Percentiles rank a stretch among this genome's conserved stretches.
phyloP scores from a whole-genome alignment of 2,329 filamentous ascomycete genomes.

The Plenodomus biglobosus region DNA sequence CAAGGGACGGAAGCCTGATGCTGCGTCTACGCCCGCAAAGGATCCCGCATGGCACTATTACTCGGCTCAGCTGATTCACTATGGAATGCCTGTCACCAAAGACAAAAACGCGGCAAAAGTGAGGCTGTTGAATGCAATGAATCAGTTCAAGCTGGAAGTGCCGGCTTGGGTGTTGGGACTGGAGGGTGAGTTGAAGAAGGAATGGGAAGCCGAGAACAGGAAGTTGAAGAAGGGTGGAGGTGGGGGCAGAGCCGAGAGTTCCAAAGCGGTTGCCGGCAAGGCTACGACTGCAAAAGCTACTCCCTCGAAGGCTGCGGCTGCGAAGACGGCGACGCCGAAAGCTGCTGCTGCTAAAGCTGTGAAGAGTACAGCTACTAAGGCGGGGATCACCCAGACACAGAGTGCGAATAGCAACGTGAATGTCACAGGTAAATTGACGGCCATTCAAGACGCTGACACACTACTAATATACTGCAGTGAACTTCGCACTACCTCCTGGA shows the following conservation, averaged over 20 bases:
- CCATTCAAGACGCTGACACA: background rate
- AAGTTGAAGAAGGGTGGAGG: slow-evolving; percentile 47
- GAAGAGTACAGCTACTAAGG: background rate
- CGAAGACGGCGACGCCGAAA: too few species aligned
- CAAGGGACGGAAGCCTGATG: slow-evolving; percentile 10
- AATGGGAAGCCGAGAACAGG: slow-evolving; percentile 56
- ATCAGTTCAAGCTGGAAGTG: slow-evolving; percentile 51
- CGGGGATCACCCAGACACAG: background rate
- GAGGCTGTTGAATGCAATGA: slow-evolving; percentile 60
- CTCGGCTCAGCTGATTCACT: slow-evolving; percentile 64
- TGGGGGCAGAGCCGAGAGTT: too few species aligned
- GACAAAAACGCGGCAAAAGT: slow-evolving; percentile 62
- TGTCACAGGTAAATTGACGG: slow-evolving; percentile 12
- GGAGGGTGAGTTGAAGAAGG: slow-evolving; percentile 59
- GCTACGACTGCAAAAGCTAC: too few species aligned
- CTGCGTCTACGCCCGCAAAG: slow-evolving; percentile 24
- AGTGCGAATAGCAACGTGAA: slow-evolving; percentile 5
- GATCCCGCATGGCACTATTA: slow-evolving; percentile 64
- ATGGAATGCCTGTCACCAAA: slow-evolving; percentile 59
- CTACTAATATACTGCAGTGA: slow-evolving; percentile 3
- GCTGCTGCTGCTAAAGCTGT: too few species aligned
- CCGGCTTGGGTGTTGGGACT: slow-evolving; percentile 53
- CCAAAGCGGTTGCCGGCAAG: background rate
- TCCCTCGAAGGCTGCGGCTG: background rate
- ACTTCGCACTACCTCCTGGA: slow-evolving; percentile 4